Evolutionary conservation across 306 rosid species (phyloP).

Genomic region (Quercus engelmannii): DNA sequence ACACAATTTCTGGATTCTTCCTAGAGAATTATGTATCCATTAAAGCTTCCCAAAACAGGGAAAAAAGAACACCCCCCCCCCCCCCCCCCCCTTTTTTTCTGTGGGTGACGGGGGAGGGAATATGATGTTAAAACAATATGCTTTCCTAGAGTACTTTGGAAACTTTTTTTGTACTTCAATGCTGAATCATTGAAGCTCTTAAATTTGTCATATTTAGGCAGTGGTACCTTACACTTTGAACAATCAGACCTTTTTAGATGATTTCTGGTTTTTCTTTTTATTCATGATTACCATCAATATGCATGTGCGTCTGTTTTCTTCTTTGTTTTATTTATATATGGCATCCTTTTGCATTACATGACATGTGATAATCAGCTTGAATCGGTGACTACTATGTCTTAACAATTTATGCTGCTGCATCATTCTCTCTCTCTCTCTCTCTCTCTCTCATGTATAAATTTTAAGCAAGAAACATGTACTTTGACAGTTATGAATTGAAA

Average conservation of each 20-base stretch:
- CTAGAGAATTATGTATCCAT: background rate
- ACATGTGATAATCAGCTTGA: background rate
- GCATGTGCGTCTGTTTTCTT: background rate
- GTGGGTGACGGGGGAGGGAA: background rate
- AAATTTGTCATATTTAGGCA: background rate
- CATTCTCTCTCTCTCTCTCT: background rate
- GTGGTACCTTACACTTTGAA: background rate
- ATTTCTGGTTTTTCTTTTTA: background rate
- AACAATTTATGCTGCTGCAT: constrained; percentile 17
- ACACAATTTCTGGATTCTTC: constrained; percentile 13
- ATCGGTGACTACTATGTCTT: background rate
- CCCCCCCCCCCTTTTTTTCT: too few species aligned
- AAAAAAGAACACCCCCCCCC: too few species aligned
- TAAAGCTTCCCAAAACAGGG: background rate
- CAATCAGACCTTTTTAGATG: background rate
- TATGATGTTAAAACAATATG: background rate
- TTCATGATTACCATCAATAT: background rate
- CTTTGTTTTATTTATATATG: background rate
- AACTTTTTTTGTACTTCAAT: background rate
- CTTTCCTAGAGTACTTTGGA: background rate
- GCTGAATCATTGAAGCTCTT: background rate
- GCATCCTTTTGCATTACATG: background rate
- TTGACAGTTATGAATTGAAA: constrained; percentile 19
- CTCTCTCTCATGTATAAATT: background rate
- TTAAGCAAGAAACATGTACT: constrained; percentile 15